phyloP scores from a whole-genome alignment of 2,329 filamentous ascomycete genomes.

The Sarocladium brachiariae region DNA sequence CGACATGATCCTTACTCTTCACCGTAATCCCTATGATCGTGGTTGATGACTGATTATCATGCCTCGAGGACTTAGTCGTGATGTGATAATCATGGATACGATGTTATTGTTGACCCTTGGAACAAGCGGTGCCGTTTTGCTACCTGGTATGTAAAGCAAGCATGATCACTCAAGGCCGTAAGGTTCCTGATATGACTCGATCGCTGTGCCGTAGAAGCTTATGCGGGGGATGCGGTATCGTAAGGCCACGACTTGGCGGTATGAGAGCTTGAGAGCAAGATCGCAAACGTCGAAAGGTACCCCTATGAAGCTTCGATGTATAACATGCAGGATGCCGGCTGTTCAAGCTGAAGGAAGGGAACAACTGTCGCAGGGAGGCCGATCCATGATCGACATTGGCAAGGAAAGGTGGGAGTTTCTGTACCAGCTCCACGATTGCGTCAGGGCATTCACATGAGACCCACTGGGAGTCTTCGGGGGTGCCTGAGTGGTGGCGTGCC shows the following conservation, averaged over 20 bases:
- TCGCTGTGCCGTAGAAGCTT: neutral
- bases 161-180: too few species aligned
- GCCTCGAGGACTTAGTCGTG: too few species aligned
- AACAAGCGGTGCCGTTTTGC: too few species aligned
- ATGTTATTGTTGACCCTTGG: too few species aligned
- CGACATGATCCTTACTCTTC: constrained; percentile 19
- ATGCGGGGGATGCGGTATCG: too few species aligned
- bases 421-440: neutral
- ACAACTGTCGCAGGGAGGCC: constrained; percentile 1
- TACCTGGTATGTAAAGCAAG: neutral
- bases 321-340: neutral
- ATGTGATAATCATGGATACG: too few species aligned
- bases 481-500: neutral
- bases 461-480: neutral
- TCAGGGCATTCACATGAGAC: neutral
- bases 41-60: neutral
- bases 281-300: constrained; percentile 1
- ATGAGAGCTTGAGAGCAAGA: neutral
- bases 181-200: too few species aligned
- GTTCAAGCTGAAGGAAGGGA: neutral
- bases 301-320: neutral
- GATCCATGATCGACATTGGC: neutral
- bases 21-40: constrained; percentile 12
- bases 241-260: too few species aligned
- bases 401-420: neutral